Evolutionary conservation across 2,329 filamentous ascomycete species (phyloP).

Genomic region (Triangularia verruculosa): DNA sequence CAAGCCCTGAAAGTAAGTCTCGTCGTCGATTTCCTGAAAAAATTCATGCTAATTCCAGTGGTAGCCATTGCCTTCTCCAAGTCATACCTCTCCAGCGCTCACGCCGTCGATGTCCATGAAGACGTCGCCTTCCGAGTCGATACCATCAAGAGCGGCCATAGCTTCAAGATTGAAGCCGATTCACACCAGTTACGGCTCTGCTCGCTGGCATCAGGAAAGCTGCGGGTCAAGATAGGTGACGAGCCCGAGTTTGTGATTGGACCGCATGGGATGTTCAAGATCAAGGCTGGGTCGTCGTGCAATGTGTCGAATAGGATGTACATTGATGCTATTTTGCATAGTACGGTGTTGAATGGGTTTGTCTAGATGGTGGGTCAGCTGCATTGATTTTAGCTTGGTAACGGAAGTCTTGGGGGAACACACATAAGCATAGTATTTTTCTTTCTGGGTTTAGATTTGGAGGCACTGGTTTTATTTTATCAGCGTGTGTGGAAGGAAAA

Average conservation of each 20-base stretch:
- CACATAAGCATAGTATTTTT: no score
- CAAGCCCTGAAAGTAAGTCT: constrained; percentile 24
- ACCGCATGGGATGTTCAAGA: constrained; percentile 30
- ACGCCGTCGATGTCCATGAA: constrained; percentile 27
- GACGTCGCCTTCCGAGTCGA: constrained; percentile 32
- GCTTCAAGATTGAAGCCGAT: constrained; percentile 24
- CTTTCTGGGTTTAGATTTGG: no score
- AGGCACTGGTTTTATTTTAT: no score
- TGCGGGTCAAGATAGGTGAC: constrained; percentile 25
- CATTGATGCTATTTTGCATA: constrained; percentile 29
- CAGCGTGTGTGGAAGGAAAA: no score
- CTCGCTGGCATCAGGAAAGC: constrained; percentile 33
- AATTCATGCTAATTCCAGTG: neutral
- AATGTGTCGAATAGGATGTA: constrained; percentile 28
- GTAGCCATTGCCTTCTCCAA: constrained; percentile 36
- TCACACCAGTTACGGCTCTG: constrained; percentile 27
- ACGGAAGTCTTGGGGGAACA: no score
- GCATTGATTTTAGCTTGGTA: no score
- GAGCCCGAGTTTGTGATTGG: constrained; percentile 30
- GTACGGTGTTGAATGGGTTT: constrained; percentile 17
- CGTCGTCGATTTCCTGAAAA: neutral
- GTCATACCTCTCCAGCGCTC: constrained; percentile 30
- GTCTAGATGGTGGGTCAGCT: no score
- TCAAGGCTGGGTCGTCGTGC: constrained; percentile 24
- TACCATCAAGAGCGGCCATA: constrained; percentile 28